A percentile compares a stretch with the other conserved stretches of the same genome.
phyloP scores from a whole-genome alignment of 2,329 filamentous ascomycete genomes.

The Albifimbria verrucaria region DNA sequence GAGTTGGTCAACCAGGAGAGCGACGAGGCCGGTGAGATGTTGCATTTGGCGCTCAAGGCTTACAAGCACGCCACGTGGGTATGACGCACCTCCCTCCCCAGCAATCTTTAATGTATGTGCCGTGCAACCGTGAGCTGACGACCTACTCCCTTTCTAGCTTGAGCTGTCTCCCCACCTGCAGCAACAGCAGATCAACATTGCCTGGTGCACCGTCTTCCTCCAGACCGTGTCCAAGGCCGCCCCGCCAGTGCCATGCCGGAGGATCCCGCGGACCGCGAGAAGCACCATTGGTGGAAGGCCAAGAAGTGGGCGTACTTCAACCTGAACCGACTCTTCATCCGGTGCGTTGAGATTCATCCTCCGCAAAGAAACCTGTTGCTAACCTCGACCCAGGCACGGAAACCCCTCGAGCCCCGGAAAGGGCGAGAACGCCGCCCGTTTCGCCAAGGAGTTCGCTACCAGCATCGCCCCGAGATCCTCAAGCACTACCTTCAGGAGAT shows the following conservation, averaged over 20 bases:
- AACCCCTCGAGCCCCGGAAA: slow-evolving; percentile 77
- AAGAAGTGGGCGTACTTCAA: slow-evolving; percentile 99
- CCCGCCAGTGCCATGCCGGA: slow-evolving; percentile 82
- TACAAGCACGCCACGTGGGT: slow-evolving; percentile 99
- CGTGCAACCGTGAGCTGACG: slow-evolving; percentile 16
- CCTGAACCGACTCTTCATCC: slow-evolving; percentile 89
- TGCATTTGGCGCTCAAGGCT: slow-evolving; percentile 90
- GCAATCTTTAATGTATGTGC: neutral
- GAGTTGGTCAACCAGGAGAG: slow-evolving; percentile 87
- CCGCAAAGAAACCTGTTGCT: neutral
- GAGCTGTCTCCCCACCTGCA: slow-evolving; percentile 78
- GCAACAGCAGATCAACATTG: slow-evolving; percentile 79
- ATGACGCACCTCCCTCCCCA: slow-evolving; percentile 12
- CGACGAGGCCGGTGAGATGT: slow-evolving; percentile 93
- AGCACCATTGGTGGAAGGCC: slow-evolving; percentile 98
- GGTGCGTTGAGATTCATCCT: slow-evolving; percentile 51
- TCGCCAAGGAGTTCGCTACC: slow-evolving; percentile 85
- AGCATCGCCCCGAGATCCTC: slow-evolving; percentile 95
- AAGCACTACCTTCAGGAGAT: slow-evolving; percentile 93
- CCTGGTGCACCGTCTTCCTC: slow-evolving; percentile 95
- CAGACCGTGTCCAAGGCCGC: slow-evolving; percentile 82
- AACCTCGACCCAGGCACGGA: slow-evolving; percentile 64
- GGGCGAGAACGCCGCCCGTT: slow-evolving; percentile 70
- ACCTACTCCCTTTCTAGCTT: slow-evolving; percentile 58
- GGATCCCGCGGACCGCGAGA: slow-evolving; percentile 78